Evolutionary conservation across 495 filamentous ascomycete species (phyloP).

Genomic region (Penicillium tannophilum): DNA sequence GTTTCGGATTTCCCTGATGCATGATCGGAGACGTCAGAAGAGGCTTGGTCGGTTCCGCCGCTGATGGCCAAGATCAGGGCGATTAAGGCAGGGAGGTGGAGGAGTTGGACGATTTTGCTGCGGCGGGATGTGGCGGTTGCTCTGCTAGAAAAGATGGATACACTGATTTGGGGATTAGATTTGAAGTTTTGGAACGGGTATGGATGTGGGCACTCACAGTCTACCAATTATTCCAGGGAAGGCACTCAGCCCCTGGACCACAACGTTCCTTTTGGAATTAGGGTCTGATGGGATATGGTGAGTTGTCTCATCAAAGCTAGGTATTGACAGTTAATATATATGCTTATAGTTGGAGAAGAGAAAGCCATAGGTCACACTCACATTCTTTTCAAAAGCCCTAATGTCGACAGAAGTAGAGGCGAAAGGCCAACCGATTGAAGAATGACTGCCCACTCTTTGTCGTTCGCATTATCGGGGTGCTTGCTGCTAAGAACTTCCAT

Average conservation of each 20-base stretch:
- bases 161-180: neutral
- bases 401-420: slow-evolving; percentile 16
- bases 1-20: slow-evolving; percentile 16
- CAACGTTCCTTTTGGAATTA: slow-evolving; percentile 4
- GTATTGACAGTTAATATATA: neutral
- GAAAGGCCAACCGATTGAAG: slow-evolving; percentile 21
- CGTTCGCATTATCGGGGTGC: slow-evolving; percentile 14
- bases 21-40: slow-evolving; percentile 7
- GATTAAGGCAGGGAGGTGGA: slow-evolving; percentile 22
- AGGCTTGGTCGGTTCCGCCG: slow-evolving; percentile 17
- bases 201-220: neutral
- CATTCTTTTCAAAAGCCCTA: slow-evolving; percentile 22
- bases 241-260: neutral
- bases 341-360: neutral
- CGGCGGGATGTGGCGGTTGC: slow-evolving; percentile 19
- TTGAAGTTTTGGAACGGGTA: neutral
- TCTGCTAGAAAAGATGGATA: slow-evolving; percentile 15
- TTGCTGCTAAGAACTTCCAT: slow-evolving; percentile 19
- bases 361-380: slow-evolving; percentile 11
- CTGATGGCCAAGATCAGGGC: slow-evolving; percentile 21
- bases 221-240: slow-evolving; percentile 1
- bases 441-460: slow-evolving; percentile 19
- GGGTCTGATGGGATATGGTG: slow-evolving; percentile 8
- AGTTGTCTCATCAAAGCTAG: slow-evolving; percentile 16
- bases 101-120: slow-evolving; percentile 16